phyloP scores from a whole-genome alignment of 2,329 filamentous ascomycete genomes.

The Diaporthe velutina region DNA sequence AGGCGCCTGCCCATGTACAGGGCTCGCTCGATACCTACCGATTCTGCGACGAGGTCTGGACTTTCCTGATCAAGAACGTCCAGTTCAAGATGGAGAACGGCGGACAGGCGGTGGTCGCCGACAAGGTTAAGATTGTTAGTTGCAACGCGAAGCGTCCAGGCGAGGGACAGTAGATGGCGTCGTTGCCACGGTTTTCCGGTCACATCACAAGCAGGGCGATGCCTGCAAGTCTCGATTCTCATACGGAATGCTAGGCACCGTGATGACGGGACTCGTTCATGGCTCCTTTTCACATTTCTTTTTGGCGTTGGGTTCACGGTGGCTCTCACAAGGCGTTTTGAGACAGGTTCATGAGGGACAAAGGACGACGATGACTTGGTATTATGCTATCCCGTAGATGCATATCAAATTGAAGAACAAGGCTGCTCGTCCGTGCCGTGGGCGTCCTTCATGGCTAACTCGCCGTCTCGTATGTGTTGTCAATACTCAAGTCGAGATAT shows the following conservation, averaged over 20 bases:
- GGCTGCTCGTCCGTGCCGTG: not conserved
- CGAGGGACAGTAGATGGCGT: slow-evolving; percentile 50
- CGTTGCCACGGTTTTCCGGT: not conserved
- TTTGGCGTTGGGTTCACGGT: slow-evolving; percentile 15
- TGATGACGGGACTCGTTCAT: not conserved
- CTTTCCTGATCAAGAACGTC: slow-evolving; percentile 98
- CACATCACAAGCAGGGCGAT: not conserved
- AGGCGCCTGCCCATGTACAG: slow-evolving; percentile 59
- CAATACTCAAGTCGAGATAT: not conserved
- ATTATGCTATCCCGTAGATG: not conserved
- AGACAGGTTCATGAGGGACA: not conserved
- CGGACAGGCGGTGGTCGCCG: slow-evolving; percentile 79
- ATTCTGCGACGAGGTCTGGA: slow-evolving; percentile 99
- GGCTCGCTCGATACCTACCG: slow-evolving; percentile 98
- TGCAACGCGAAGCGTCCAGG: slow-evolving; percentile 86
- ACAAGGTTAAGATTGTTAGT: slow-evolving; percentile 98
- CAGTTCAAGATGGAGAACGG: slow-evolving; percentile 96
- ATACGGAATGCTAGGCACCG: not conserved
- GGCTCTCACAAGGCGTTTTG: slow-evolving; percentile 3
- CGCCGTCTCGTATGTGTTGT: not conserved
- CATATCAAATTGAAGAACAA: slow-evolving; percentile 5
- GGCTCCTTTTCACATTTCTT: not conserved
- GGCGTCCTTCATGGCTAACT: not conserved
- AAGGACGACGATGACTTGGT: not conserved
- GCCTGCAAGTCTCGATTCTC: not conserved